Evolutionary conservation across 139 green algal species (phyloP).

Genomic region (Chlorella sp.): DNA sequence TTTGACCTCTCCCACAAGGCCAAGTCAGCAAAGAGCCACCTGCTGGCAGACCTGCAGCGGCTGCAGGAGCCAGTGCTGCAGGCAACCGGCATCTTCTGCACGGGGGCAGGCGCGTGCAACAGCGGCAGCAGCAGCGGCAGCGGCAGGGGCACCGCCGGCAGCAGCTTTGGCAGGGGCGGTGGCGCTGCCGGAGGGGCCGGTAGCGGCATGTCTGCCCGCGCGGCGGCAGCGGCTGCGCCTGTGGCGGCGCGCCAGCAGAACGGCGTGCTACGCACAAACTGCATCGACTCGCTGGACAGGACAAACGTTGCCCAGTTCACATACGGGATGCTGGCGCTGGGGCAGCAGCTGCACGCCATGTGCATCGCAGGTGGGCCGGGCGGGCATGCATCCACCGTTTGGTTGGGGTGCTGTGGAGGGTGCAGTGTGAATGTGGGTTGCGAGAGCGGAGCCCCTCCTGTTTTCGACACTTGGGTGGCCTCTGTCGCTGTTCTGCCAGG

Average conservation of each 20-base stretch:
- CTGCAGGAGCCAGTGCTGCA: slow-evolving; percentile 44
- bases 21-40: slow-evolving; percentile 67
- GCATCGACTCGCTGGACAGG: slow-evolving; percentile 97
- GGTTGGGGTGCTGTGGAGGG: background rate
- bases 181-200: background rate
- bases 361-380: slow-evolving; percentile 54
- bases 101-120: background rate
- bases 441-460: too few species aligned
- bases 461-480: too few species aligned
- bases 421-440: too few species aligned
- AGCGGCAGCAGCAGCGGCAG: background rate
- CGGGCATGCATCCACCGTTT: background rate
- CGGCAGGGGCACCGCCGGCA: background rate
- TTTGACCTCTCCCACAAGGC: slow-evolving; percentile 60
- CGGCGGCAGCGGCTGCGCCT: background rate
- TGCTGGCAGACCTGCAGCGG: slow-evolving; percentile 71
- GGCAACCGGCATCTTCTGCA: slow-evolving; percentile 44
- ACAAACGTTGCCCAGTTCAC: slow-evolving; percentile 95
- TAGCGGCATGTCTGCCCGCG: background rate
- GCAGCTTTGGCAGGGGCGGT: background rate
- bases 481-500: background rate
- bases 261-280: slow-evolving; percentile 93
- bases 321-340: slow-evolving; percentile 79
- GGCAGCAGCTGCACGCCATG: slow-evolving; percentile 79
- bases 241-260: slow-evolving; percentile 50